Percentiles rank a stretch among this genome's conserved stretches.
Evolutionary conservation across 495 filamentous ascomycete species (phyloP).

Genomic region (Penicillium lividum): DNA sequence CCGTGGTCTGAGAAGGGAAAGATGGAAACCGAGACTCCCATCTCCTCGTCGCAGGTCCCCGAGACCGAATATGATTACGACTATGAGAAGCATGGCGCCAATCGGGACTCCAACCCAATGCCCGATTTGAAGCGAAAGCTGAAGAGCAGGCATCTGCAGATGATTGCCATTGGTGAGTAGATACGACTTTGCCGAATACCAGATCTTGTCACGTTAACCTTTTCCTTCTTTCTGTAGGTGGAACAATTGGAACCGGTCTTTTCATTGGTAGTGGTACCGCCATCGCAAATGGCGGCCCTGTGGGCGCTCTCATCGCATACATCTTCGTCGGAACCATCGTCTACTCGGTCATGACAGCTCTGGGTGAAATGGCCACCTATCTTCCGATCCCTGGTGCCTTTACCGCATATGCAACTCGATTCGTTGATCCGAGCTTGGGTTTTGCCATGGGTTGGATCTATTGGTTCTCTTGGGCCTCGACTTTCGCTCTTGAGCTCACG

Average conservation of each 20-base stretch:
- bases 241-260: conserved; percentile 77
- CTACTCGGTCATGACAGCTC: conserved; percentile 56
- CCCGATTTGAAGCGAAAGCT: conserved; percentile 59
- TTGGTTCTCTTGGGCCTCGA: conserved; percentile 63
- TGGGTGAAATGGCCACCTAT: conserved; percentile 76
- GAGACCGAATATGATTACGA: conserved; percentile 33
- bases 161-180: conserved; percentile 68
- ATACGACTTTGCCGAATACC: conserved; percentile 33
- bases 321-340: conserved; percentile 62
- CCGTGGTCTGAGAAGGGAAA: conserved; percentile 32
- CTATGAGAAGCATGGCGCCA: conserved; percentile 46
- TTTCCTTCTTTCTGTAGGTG: conserved; percentile 60
- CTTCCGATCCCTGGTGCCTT: conserved; percentile 77
- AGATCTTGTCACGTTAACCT: conserved; percentile 40
- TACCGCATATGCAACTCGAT: conserved; percentile 70
- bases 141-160: conserved; percentile 68
- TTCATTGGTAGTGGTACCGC: conserved; percentile 76
- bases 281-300: conserved; percentile 64
- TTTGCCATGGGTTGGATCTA: conserved; percentile 84
- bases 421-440: conserved; percentile 71
- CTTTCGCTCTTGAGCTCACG: conserved; percentile 73
- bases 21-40: conserved; percentile 32
- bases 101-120: conserved; percentile 40
- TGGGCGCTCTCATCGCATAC: conserved; percentile 71
- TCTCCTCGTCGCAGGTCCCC: conserved; percentile 18